Evolutionary conservation across 2,329 filamentous ascomycete species (phyloP), one percentile per base, ranked within the genome.

Genomic region (Arthrobotrys pseudoclavata): DNA sequence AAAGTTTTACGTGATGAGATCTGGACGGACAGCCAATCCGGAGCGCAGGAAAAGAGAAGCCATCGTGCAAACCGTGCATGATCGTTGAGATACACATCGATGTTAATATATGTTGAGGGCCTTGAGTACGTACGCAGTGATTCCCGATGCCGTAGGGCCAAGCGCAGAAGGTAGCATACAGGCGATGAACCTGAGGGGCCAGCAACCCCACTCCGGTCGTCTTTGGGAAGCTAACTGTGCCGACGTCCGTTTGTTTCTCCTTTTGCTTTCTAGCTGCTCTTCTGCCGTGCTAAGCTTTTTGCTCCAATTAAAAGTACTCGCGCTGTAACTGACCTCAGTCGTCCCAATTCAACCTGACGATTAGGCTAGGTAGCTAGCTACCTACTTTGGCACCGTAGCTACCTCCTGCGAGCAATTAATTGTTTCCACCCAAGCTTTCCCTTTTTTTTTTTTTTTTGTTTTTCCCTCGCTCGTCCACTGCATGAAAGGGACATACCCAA

Each of bases 131-230:
- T 61, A 66, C 34, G 63, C 70, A 55, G 55, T 37, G 72, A 31
- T 77, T 66, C 74, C 74, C 74, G 74, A 77, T 71, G 47, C 37
- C 74, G 74, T 71, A 77, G 63, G 67, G 53, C 74, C 42, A 77
- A 62, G 61, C 74, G 74, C 50, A 50, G 26, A 48, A 53, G 42
- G 74, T 71, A 71, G 50, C 42, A 42, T 67, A 55, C 61, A 71
- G 66, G 67, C 74, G 74, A 71, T 26, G 50, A 13, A 37, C 7
- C 12, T 2, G 20, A 26, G 3, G 18, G 9, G 29, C 29, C 20
- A 12, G 12, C 18, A 18, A 60, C 69, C 69, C 69, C 69, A 60
- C 69, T 50, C 53, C 12, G 31, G 34, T 15, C 40, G 24, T 24
- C 69, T 72, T 64, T 45, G 42, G 69, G 50, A 26, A 55, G 61